phyloP scores from a whole-genome alignment of 2,329 filamentous ascomycete species.

The Fusarium scirpi region DNA sequence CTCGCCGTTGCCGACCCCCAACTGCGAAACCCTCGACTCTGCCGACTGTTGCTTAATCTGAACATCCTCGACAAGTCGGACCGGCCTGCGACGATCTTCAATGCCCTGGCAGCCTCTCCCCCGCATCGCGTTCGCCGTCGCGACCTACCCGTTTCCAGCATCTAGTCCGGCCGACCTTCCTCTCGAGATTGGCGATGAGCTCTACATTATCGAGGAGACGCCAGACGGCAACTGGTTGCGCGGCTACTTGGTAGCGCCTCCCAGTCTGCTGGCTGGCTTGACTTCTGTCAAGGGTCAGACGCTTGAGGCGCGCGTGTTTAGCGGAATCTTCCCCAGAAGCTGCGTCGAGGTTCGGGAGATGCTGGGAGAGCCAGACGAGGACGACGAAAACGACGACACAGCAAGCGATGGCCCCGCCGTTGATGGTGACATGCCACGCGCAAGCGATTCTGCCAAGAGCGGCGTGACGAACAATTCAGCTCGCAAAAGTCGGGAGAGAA shows the following conservation, averaged over 20 bases:
- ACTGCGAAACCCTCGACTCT: constrained; percentile 37
- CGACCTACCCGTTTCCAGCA: constrained; percentile 92
- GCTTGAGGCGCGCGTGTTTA: constrained; percentile 94
- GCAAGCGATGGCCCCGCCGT: constrained; percentile 51
- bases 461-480: constrained; percentile 58
- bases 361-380: constrained; percentile 77
- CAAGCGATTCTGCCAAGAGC: constrained; percentile 66
- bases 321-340: constrained; percentile 95
- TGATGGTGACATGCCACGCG: constrained; percentile 47
- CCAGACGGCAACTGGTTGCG: constrained; percentile 93
- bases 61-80: constrained; percentile 36
- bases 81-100: constrained; percentile 48
- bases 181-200: constrained; percentile 96
- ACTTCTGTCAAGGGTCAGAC: constrained; percentile 93
- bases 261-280: constrained; percentile 89
- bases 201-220: constrained; percentile 98
- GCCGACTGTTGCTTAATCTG: constrained; percentile 29
- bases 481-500: constrained; percentile 54
- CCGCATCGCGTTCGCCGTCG: constrained; percentile 97
- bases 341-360: constrained; percentile 96
- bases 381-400: constrained; percentile 57
- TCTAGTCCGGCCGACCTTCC: constrained; percentile 90
- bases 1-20: constrained; percentile 38
- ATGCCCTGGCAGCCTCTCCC: constrained; percentile 99
- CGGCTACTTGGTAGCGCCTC: constrained; percentile 94